Evolutionary conservation across 2,329 filamentous ascomycete genomes (phyloP).

Genomic region (Beauveria bassiana): DNA sequence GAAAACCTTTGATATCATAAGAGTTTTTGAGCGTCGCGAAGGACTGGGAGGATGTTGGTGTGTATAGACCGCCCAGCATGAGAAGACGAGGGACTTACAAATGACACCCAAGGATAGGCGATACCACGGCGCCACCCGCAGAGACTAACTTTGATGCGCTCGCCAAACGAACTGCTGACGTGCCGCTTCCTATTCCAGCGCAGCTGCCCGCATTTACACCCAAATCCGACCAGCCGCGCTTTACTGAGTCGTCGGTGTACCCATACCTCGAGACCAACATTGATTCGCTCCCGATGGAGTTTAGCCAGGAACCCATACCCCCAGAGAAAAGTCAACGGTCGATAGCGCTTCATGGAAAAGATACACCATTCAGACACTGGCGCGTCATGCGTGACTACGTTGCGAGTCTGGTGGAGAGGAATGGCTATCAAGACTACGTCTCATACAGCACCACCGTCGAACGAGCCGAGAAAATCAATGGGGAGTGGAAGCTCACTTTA

Average conservation of each 20-base stretch:
- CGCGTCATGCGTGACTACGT: conserved; percentile 49
- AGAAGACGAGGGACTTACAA: not conserved
- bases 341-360: conserved; percentile 37
- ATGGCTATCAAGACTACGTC: conserved; percentile 44
- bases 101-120: not conserved
- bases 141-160: not conserved
- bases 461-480: conserved; percentile 39
- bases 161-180: conserved; percentile 31
- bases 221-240: conserved; percentile 37
- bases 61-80: not conserved
- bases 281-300: conserved; percentile 50
- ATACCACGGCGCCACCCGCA: not conserved
- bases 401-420: conserved; percentile 40
- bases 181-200: conserved; percentile 37
- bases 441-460: conserved; percentile 56
- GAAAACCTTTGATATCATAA: not conserved
- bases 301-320: conserved; percentile 48
- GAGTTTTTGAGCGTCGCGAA: not conserved
- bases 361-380: conserved; percentile 57
- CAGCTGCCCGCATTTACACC: conserved; percentile 38
- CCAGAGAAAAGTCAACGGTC: conserved; percentile 23
- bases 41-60: not conserved
- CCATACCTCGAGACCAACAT: conserved; percentile 60
- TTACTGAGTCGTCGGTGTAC: conserved; percentile 52
- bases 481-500: conserved; percentile 47